These are phyloP conservation scores for Lichtheimia corymbifera DNA, from an alignment of 371 early-diverging fungal species.

Conservation along the genomic window DNA sequence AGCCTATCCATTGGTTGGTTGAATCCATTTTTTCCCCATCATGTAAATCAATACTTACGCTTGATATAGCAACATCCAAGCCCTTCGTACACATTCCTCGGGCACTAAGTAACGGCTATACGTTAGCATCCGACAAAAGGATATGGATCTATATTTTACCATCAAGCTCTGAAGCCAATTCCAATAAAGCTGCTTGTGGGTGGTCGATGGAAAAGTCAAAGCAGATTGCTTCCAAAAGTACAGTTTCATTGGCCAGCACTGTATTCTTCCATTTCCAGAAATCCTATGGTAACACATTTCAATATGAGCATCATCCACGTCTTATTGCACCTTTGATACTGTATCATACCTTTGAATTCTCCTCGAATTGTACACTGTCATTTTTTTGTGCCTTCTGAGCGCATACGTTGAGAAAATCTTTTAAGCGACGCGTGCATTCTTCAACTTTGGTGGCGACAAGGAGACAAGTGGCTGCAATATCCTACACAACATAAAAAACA, in stretches of 20 bases:
- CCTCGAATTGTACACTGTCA: slow-evolving; percentile 46
- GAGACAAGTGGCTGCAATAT: slow-evolving; percentile 76
- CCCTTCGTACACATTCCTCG: slow-evolving; percentile 49
- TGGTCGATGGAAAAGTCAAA: slow-evolving; percentile 78
- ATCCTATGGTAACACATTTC: slow-evolving; percentile 36
- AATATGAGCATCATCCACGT: neutral
- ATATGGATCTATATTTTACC: slow-evolving; percentile 20
- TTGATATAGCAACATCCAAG: slow-evolving; percentile 71
- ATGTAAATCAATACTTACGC: slow-evolving; percentile 24
- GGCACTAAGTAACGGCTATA: slow-evolving; percentile 32
- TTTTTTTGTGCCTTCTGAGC: slow-evolving; percentile 65
- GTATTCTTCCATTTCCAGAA: slow-evolving; percentile 72
- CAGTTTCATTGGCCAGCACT: slow-evolving; percentile 67
- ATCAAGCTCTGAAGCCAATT: slow-evolving; percentile 36
- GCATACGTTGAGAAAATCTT: slow-evolving; percentile 57
- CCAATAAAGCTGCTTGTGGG: slow-evolving; percentile 64
- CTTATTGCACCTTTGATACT: neutral
- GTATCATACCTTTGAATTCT: slow-evolving; percentile 37
- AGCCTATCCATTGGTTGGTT: neutral
- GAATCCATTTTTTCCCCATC: no score
- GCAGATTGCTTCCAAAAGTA: slow-evolving; percentile 71
- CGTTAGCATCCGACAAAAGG: neutral
- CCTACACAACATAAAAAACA: slow-evolving; percentile 38
- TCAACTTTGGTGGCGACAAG: slow-evolving; percentile 82
- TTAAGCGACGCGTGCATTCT: slow-evolving; percentile 68